Conservation (phyloP, 2,329 filamentous ascomycete genomes). For the Neoscytalidium dimidiatum region DNA sequence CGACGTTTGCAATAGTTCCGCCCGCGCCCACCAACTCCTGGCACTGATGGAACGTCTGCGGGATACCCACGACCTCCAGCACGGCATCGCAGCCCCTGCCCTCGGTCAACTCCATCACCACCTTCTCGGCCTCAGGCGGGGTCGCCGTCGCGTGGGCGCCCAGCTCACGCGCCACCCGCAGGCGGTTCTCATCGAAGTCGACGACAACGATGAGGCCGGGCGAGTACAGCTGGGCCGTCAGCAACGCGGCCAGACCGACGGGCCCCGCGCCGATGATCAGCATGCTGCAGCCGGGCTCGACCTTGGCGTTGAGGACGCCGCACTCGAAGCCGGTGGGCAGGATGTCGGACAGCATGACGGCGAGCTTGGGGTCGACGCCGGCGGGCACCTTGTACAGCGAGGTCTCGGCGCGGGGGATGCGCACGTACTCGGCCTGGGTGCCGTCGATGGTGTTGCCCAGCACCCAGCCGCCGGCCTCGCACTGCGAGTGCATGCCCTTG, state of each 20-base stretch:
- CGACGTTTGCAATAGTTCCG: slow-evolving; percentile 59
- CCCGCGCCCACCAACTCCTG: slow-evolving; percentile 57
- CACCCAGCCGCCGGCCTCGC: slow-evolving; percentile 56
- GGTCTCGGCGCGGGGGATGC: slow-evolving; percentile 53
- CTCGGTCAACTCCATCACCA: slow-evolving; percentile 49
- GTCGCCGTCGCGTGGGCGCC: slow-evolving; percentile 49
- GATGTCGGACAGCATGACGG: slow-evolving; percentile 58
- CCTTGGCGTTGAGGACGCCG: slow-evolving; percentile 54
- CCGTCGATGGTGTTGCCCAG: slow-evolving; percentile 57
- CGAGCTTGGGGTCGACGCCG: slow-evolving; percentile 42
- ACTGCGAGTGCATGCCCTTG: slow-evolving; percentile 55
- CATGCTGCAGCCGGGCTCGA: slow-evolving; percentile 55
- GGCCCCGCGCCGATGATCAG: slow-evolving; percentile 59
- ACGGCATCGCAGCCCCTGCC: slow-evolving; percentile 58
- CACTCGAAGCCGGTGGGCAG: slow-evolving; percentile 60
- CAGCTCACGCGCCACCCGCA: slow-evolving; percentile 50
- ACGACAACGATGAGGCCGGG: slow-evolving; percentile 55
- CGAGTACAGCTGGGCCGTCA: slow-evolving; percentile 58
- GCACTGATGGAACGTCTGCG: slow-evolving; percentile 55
- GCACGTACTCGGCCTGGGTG: slow-evolving; percentile 60
- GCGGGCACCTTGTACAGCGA: slow-evolving; percentile 50
- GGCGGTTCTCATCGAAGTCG: slow-evolving; percentile 52
- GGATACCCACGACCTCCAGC: slow-evolving; percentile 60
- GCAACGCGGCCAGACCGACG: slow-evolving; percentile 56
- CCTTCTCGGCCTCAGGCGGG: slow-evolving; percentile 36